Evolutionary conservation across 2,329 filamentous ascomycete genomes (phyloP).

Genomic region (Microdochium paspali): DNA sequence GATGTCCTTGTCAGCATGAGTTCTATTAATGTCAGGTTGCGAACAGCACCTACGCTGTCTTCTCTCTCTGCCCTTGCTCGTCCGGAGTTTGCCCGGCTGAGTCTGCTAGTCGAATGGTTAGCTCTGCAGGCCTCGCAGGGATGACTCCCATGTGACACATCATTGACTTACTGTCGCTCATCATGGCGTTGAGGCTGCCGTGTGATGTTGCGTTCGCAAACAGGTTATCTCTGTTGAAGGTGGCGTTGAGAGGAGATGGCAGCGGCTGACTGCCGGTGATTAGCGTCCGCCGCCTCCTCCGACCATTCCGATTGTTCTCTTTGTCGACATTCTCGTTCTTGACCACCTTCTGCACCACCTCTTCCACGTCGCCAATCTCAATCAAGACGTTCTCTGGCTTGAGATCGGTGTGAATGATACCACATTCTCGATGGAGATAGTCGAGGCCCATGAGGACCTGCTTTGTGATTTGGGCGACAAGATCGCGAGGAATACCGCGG

Average conservation of each 20-base stretch:
- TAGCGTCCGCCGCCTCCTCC: constrained; percentile 79
- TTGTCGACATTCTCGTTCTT: constrained; percentile 69
- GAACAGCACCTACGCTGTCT: constrained; percentile 68
- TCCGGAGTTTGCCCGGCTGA: constrained; percentile 42
- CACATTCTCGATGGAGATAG: constrained; percentile 94
- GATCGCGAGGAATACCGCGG: constrained; percentile 86
- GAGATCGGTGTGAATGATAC: constrained; percentile 95
- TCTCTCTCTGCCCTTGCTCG: constrained; percentile 79
- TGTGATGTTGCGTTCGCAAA: constrained; percentile 55
- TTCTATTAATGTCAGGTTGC: too few species aligned
- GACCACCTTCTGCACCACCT: constrained; percentile 94
- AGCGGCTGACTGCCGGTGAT: constrained; percentile 96
- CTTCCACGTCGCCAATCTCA: constrained; percentile 97
- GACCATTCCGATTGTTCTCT: constrained; percentile 85
- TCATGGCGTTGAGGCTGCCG: constrained; percentile 73
- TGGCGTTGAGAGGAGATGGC: constrained; percentile 87
- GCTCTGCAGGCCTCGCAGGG: not conserved
- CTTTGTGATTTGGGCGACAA: constrained; percentile 98
- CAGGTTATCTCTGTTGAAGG: constrained; percentile 72
- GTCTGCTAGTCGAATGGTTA: constrained; percentile 8
- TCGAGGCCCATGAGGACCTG: constrained; percentile 93
- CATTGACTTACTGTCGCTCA: constrained; percentile 60
- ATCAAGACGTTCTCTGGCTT: constrained; percentile 98
- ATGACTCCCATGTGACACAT: not conserved
- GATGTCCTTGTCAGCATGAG: not conserved